Conservation (phyloP, 345 rosid genomes). For the Brassica carinata region DNA sequence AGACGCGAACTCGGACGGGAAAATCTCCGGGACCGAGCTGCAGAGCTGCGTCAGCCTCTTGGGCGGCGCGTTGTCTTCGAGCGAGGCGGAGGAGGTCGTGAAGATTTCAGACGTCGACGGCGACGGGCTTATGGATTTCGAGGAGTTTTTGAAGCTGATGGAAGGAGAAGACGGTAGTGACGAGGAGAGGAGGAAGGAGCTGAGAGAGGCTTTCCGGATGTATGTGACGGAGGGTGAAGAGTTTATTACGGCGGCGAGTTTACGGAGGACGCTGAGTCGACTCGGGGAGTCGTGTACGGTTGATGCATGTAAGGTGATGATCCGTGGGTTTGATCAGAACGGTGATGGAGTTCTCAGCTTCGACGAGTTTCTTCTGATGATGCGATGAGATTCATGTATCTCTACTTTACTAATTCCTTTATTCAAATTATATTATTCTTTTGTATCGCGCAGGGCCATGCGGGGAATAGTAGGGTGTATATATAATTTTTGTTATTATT, state of each 20-base stretch:
- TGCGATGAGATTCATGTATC: slow-evolving; percentile 41
- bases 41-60: slow-evolving; percentile 47
- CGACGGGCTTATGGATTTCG: slow-evolving; percentile 58
- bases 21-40: slow-evolving; percentile 57
- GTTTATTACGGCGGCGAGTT: slow-evolving; percentile 58
- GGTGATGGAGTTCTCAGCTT: slow-evolving; percentile 73
- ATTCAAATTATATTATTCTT: not conserved
- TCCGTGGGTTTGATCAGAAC: slow-evolving; percentile 58
- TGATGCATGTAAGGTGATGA: slow-evolving; percentile 63
- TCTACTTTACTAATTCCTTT: not conserved
- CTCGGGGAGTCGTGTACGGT: slow-evolving; percentile 55
- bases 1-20: slow-evolving; percentile 61
- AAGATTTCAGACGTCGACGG: slow-evolving; percentile 52
- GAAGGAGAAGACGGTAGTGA: slow-evolving; percentile 38
- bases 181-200: slow-evolving; percentile 47
- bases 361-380: slow-evolving; percentile 69
- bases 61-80: slow-evolving; percentile 48
- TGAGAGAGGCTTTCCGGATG: slow-evolving; percentile 58
- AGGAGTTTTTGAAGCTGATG: slow-evolving; percentile 57
- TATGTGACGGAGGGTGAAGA: slow-evolving; percentile 55
- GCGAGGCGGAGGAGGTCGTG: slow-evolving; percentile 56
- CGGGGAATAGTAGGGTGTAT: not conserved
- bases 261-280: slow-evolving; percentile 53
- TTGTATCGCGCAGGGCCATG: not conserved
- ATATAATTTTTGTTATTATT: not conserved